Evolutionary conservation across 257 asterid genomes (phyloP).

Genomic region (Marsdenia floribunda): DNA sequence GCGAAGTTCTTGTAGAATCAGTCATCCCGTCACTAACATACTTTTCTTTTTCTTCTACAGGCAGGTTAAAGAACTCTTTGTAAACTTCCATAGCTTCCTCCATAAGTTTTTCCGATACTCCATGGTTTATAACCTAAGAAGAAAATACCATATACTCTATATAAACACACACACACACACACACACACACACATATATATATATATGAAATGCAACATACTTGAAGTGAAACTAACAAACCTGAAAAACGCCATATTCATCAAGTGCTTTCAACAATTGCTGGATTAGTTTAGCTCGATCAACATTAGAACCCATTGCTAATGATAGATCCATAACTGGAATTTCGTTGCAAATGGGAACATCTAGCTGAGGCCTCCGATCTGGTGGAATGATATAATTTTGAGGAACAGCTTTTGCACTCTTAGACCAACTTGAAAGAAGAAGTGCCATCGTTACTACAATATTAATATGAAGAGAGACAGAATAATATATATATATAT

Average conservation of each 20-base stretch:
- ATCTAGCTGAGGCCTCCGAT: not conserved
- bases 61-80: no score
- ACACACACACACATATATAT: no score
- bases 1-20: not conserved
- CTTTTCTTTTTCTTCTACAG: not conserved
- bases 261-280: slow-evolving; percentile 2
- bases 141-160: no score
- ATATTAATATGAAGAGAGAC: no score
- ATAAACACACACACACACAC: no score
- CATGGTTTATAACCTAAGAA: slow-evolving; percentile 14
- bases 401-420: not conserved
- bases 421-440: slow-evolving; percentile 4
- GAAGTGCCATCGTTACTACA: not conserved
- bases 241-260: slow-evolving; percentile 14
- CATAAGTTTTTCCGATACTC: slow-evolving; percentile 14
- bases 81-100: not conserved
- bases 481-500: no score
- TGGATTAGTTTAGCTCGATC: not conserved
- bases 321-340: slow-evolving; percentile 11
- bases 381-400: not conserved
- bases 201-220: no score
- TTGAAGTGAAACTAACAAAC: not conserved
- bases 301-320: not conserved
- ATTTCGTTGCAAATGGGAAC: not conserved
- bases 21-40: not conserved